Evolutionary conservation across 139 green algal species (phyloP), one percentile per base, ranked within the genome.

Genomic region (Edaphochlamys debaryana): DNA sequence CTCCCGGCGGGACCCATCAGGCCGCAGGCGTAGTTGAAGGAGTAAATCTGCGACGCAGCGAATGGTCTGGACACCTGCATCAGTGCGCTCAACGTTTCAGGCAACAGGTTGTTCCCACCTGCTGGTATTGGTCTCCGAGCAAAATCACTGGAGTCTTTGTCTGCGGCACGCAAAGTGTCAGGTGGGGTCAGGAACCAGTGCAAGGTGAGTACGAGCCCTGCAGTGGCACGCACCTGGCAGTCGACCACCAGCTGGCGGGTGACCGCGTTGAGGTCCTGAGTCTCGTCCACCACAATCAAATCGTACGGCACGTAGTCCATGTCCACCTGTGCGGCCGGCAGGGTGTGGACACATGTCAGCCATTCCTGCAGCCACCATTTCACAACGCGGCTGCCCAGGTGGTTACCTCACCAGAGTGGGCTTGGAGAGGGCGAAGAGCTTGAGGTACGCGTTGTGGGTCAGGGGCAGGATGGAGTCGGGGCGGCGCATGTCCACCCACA

Each of bases 221-320:
- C n/a, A n/a, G n/a, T n/a, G n/a, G n/a, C n/a, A n/a, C n/a, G n/a
- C n/a, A n/a, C n/a, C n/a, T n/a, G n/a, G n/a, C n/a, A n/a, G n/a
- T n/a, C n/a, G n/a, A n/a, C n/a, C n/a, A n/a, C n/a, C n/a, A n/a
- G n/a, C n/a, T n/a, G n/a, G n/a, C n/a, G n/a, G 36, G 62, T 62
- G 40, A 64, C 40, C 27, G 4, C 36, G 60, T 71, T 82, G 20
- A 71, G 40, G 75, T 72, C 75, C 62, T 82, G 75, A 2, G 80
- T 69, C 42, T 80, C 80, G 68, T 86, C 69, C 29, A 86, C 60
- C 1, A 86, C 22, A 60, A 86, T 74, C 23, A 86, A 13, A 22
- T 73, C 41, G 66, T 75, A 86, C 1, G 36, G 79, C 67, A 6
- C 20, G n/a, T 56, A n/a, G n/a, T n/a, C n/a, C n/a, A n/a, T n/a